Conservation (phyloP, 1,284 basidiomycete genomes). For the Leucoagaricus sp. region DNA sequence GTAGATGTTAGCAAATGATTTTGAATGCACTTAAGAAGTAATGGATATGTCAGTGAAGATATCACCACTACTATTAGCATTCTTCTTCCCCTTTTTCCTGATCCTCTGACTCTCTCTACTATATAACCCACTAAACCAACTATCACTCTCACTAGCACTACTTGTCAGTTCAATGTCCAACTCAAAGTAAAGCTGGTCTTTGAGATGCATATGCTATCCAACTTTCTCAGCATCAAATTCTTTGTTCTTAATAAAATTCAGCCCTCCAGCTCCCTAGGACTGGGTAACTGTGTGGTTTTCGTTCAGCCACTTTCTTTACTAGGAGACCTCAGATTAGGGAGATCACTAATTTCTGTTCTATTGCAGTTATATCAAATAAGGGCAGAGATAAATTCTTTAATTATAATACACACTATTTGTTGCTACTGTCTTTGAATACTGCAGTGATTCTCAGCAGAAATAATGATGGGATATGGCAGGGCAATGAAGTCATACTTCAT, state of each 20-base stretch:
- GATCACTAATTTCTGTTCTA: conserved; percentile 26
- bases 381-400: conserved; percentile 74
- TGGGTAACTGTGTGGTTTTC: conserved; percentile 67
- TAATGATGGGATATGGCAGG: no score
- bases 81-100: background rate
- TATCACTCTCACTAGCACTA: conserved; percentile 21
- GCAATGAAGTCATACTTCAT: no score
- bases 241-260: conserved; percentile 79
- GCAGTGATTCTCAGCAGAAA: no score
- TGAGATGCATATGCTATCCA: conserved; percentile 19
- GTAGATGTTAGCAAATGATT: background rate
- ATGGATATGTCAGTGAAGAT: conserved; percentile 2
- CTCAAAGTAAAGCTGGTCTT: background rate
- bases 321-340: no score
- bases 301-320: conserved; percentile 23
- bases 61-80: background rate
- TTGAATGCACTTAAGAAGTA: background rate
- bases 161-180: conserved; percentile 21
- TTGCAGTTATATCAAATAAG: conserved; percentile 65
- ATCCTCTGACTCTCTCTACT: background rate
- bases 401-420: conserved; percentile 78
- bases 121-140: background rate
- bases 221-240: conserved; percentile 28
- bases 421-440: no score
- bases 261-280: conserved; percentile 83